Conservation (phyloP, 495 filamentous ascomycete species). For the Penicillium silybi region DNA sequence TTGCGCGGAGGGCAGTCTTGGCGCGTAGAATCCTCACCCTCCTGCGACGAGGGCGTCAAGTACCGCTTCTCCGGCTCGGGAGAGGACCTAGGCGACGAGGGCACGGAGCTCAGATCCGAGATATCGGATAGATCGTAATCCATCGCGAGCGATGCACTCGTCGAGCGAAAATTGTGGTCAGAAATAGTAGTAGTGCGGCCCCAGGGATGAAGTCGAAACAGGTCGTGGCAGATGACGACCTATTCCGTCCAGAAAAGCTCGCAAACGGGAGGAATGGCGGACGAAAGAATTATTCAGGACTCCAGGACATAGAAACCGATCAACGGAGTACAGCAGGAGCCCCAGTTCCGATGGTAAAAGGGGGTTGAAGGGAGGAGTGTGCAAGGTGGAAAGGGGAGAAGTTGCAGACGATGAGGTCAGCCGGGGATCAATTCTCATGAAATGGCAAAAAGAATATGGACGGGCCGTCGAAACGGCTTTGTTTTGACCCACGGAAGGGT, state of each 20-base stretch:
- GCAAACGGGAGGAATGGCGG: not conserved
- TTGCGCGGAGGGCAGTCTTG: slow-evolving; percentile 62
- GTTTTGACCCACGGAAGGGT: slow-evolving; percentile 35
- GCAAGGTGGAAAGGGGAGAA: slow-evolving; percentile 24
- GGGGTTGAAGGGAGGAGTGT: slow-evolving; percentile 13
- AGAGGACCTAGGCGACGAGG: slow-evolving; percentile 56
- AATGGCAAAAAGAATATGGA: slow-evolving; percentile 10
- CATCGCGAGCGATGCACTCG: slow-evolving; percentile 25
- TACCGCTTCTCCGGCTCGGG: slow-evolving; percentile 48
- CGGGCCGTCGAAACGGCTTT: slow-evolving; percentile 22
- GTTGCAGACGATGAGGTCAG: slow-evolving; percentile 30
- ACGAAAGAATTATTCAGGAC: slow-evolving; percentile 5
- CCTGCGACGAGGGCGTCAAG: slow-evolving; percentile 57
- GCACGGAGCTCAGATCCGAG: slow-evolving; percentile 55
- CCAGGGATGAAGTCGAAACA: slow-evolving; percentile 6
- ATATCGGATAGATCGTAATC: slow-evolving; percentile 41
- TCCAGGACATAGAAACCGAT: not conserved
- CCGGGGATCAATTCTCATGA: slow-evolving; percentile 22
- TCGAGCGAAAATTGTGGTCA: not conserved
- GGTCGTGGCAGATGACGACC: not conserved
- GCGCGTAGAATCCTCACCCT: slow-evolving; percentile 44
- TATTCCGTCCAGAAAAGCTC: not conserved
- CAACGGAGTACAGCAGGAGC: not conserved
- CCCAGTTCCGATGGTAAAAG: slow-evolving; percentile 1
- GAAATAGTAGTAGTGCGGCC: not conserved